Evolutionary conservation across 352 stramenopile genomes (phyloP), one percentile per base, ranked within the genome.

Genomic region (Phytophthora vignae): DNA sequence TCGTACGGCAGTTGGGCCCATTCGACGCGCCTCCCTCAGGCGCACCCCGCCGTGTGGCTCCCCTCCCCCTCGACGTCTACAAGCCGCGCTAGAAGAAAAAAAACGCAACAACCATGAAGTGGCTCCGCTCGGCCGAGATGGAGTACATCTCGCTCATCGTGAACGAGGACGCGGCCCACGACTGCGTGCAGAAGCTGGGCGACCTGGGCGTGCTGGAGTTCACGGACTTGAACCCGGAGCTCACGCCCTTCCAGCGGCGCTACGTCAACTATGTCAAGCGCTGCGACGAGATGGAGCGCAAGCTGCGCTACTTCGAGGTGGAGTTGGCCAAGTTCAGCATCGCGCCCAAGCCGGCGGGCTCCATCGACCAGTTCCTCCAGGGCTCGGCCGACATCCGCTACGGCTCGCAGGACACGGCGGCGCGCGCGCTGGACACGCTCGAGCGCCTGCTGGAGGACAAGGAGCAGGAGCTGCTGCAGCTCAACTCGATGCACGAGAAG

Each of bases 91-190:
- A 50, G 27, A 42, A 42, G 36, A 15, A 42, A 14, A 42, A 42
- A 17, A 15, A 11, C 36, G 36, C 36, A 22, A 7, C 21, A 22
- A 10, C 21, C 55, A 96, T 96, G 88, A 96, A 92, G 83, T 99
- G 98, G 98, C 98, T 99, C 74, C 97, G 98, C 67, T 99, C 97
- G 57, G 95, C 98, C 77, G 96, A 98, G 76, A 99, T 99, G 97
- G 92, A 99, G 85, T 99, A 99, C 73, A 98, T 99, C 83, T 99
- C 94, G 64, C 85, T 99, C 58, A 99, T 99, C 77, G 93, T 99
- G 67, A 98, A 99, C 69, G 97, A 99, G 79, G 97, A 99, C 77
- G 97, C 97, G 22, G 95, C 97, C 59, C 97, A 99, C 82, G 92
- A 98, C 79, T 99, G 95, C 76, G 90, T 99, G 50, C 94, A 98